phyloP scores from a whole-genome alignment of 2,329 filamentous ascomycete genomes.

The Botryosphaeria dothidea region DNA sequence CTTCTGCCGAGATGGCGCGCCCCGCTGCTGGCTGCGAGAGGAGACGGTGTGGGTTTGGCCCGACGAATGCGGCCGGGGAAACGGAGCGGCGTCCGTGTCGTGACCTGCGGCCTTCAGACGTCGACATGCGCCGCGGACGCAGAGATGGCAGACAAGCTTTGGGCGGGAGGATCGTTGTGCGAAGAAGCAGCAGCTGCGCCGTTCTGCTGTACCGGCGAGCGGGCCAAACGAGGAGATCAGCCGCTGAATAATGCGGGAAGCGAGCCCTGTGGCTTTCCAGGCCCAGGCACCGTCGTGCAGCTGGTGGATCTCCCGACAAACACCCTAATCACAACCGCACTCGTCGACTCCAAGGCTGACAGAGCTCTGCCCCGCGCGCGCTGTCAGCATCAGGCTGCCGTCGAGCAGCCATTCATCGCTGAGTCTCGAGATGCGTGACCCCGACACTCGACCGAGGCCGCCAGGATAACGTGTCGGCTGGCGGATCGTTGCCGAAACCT shows the following conservation, averaged over 20 bases:
- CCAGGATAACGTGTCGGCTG: background rate
- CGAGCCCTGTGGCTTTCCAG: conserved; percentile 10
- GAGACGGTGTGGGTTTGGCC: background rate
- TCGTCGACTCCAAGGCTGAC: background rate
- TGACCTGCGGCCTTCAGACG: background rate
- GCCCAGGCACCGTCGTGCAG: background rate
- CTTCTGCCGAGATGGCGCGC: background rate
- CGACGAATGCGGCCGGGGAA: background rate
- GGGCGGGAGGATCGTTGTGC: background rate
- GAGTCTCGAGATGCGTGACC: background rate
- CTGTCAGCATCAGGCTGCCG: background rate
- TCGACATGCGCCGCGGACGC: background rate
- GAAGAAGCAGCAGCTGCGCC: background rate
- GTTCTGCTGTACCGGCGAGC: background rate
- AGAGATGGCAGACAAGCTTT: background rate
- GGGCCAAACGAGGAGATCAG: conserved; percentile 4
- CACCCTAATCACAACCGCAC: conserved; percentile 12
- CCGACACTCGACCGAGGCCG: background rate
- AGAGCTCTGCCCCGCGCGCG: background rate
- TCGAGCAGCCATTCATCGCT: background rate
- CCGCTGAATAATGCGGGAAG: conserved; percentile 8
- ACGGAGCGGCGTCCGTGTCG: background rate
- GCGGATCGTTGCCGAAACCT: conserved; percentile 12
- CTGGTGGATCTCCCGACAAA: conserved; percentile 11
- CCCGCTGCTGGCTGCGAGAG: background rate